Base-by-base conservation (phyloP, 306 rosid species). In the Leucaena leucocephala region DNA sequence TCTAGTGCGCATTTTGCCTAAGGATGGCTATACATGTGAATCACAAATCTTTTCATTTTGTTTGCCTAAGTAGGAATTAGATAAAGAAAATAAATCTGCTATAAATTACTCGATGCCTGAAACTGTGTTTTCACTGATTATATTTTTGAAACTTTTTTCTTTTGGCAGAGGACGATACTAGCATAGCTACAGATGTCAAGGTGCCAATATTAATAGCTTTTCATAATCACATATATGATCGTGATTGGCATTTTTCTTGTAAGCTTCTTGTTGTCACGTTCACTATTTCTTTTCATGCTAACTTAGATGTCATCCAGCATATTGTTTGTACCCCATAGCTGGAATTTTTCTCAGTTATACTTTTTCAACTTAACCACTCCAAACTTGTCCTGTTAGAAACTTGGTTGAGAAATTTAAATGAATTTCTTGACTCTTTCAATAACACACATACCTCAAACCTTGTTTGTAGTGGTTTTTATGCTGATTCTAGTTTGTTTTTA, bases 161-260 rank as follows among this genome's bases (percentile, higher is more conserved):
- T 27, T 86, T 74, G 81, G 45, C 89, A 96, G 99, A 96, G 99
- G 99, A 96, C 81, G 99, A 96, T 85, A 96, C 99, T 72, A 84
- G 97, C 85, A 70, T 96, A 80, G 82, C 78, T 1, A 77, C 89
- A 6, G 94, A 91, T 64, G 89, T 96, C 74, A 96, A 96, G 84
- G 91, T 96, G 75, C 99, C 98, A 17, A 93, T 96, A 81, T 87
- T 96, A 79, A 84, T 61, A 82, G 94, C 84, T 65, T 96, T 96
- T 87, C 92, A 89, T 81, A 80, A 81, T 45, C 97, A 91, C 81
- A 79, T 95, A 50, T 93, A 90, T 84, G 90, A 91, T 81, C 90
- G 74, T 10, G 86, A 90, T 21, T 96, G 98, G 99, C 99, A 89
- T 79, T 93, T 96, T 87, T 74, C 91, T 68, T 96, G 99, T 91